These are phyloP conservation scores for Venturiaceae sp. DNA, from an alignment of 2,329 filamentous ascomycete species.

Conservation along the genomic window DNA sequence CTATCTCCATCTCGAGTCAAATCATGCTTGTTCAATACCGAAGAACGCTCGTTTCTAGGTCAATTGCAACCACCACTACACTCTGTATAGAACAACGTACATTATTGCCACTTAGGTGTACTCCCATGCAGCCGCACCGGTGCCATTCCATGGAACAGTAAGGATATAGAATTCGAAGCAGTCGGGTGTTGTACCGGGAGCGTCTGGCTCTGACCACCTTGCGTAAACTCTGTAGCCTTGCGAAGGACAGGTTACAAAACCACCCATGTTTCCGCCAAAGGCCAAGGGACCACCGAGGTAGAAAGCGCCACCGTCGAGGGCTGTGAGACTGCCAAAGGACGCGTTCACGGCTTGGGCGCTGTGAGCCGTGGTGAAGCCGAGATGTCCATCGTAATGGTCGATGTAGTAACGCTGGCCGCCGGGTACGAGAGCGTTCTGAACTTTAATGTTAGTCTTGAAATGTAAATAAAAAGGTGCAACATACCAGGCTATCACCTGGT, in stretches of 20 bases:
- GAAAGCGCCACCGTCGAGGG: background rate
- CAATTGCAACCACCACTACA: background rate
- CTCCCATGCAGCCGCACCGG: background rate
- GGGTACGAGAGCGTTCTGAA: background rate
- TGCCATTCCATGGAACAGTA: background rate
- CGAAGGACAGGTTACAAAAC: background rate
- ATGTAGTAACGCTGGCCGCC: slow-evolving; percentile 2
- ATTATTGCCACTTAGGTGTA: background rate
- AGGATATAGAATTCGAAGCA: background rate
- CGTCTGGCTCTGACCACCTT: background rate
- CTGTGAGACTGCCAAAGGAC: background rate
- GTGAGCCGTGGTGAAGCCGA: background rate
- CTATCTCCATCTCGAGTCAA: background rate
- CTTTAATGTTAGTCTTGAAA: background rate
- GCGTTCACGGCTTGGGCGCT: background rate
- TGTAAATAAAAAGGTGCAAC: background rate
- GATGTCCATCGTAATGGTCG: background rate
- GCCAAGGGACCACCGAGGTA: background rate
- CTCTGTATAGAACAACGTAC: too few relatives aligned
- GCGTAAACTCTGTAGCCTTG: background rate
- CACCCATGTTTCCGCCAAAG: too few relatives aligned
- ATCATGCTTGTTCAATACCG: background rate
- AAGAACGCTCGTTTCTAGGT: background rate
- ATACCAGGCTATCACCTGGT: background rate
- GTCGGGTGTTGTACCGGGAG: background rate